Percentiles rank a stretch among this genome's conserved stretches.
phyloP scores from a whole-genome alignment of 2,329 filamentous ascomycete genomes.

The Mycosphaerella arachidis region DNA sequence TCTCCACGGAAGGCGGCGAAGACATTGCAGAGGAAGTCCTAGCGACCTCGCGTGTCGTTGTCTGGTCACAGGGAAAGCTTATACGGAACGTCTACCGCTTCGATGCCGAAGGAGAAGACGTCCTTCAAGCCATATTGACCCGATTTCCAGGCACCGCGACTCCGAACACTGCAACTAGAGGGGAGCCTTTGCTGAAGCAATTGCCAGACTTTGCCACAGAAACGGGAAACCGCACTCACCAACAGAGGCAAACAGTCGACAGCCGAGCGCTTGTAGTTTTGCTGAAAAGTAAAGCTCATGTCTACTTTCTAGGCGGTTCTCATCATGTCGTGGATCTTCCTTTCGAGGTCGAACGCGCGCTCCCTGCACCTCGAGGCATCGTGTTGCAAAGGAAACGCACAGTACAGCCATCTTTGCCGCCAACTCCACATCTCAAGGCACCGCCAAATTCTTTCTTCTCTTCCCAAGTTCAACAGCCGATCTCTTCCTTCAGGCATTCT shows the following conservation, averaged over 20 bases:
- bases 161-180: neutral
- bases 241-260: too few relatives aligned
- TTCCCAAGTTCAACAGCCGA: slow-evolving; percentile 51
- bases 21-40: slow-evolving; percentile 72
- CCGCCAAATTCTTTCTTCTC: slow-evolving; percentile 81
- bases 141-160: slow-evolving; percentile 58
- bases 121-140: slow-evolving; percentile 81
- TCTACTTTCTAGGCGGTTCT: slow-evolving; percentile 84
- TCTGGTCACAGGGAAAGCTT: slow-evolving; percentile 84
- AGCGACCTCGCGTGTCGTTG: slow-evolving; percentile 67
- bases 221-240: neutral
- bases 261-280: slow-evolving; percentile 73
- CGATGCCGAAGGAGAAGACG: slow-evolving; percentile 76
- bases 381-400: slow-evolving; percentile 77
- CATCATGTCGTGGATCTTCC: slow-evolving; percentile 89
- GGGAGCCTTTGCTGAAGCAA: neutral
- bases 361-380: slow-evolving; percentile 75
- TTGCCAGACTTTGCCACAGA: neutral
- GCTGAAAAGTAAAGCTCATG: slow-evolving; percentile 84
- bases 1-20: slow-evolving; percentile 36
- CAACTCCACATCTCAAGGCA: slow-evolving; percentile 48
- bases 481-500: slow-evolving; percentile 27
- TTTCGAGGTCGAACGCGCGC: slow-evolving; percentile 86
- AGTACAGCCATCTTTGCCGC: slow-evolving; percentile 38
- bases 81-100: slow-evolving; percentile 84